phyloP scores from a whole-genome alignment of 768 basidiomycete genomes.

The Mycena venus region DNA sequence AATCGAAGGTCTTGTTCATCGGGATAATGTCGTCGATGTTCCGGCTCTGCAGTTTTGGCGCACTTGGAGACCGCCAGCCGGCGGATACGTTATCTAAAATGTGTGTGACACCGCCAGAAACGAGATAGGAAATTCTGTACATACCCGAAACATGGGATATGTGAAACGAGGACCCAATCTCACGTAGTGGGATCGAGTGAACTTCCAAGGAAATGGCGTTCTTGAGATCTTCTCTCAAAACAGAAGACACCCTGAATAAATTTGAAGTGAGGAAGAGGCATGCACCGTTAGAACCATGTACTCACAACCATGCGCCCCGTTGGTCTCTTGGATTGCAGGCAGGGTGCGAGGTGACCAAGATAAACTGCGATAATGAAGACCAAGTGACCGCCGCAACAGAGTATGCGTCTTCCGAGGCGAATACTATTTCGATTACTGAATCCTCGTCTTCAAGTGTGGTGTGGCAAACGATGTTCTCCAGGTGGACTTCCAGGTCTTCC shows the following conservation, averaged over 20 bases:
- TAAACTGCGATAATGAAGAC: constrained; percentile 12
- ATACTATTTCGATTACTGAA: background rate
- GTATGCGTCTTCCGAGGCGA: constrained; percentile 16
- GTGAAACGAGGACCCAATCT: constrained; percentile 7
- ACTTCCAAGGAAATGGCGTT: background rate
- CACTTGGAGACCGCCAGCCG: background rate
- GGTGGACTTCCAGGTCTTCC: constrained; percentile 14
- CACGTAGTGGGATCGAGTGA: background rate
- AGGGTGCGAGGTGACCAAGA: constrained; percentile 15
- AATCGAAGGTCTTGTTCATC: background rate
- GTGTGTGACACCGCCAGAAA: background rate
- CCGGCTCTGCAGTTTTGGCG: background rate
- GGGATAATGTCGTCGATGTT: constrained; percentile 1
- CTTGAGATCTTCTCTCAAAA: background rate
- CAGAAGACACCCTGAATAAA: constrained; percentile 2
- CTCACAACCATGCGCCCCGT: constrained; percentile 26
- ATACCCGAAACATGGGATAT: constrained; percentile 15
- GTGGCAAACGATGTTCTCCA: constrained; percentile 6
- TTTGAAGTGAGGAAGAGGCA: background rate
- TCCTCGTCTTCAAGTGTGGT: background rate
- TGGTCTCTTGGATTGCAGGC: constrained; percentile 23
- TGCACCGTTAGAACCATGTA: background rate
- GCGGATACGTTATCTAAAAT: background rate
- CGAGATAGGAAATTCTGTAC: background rate
- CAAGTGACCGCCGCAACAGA: constrained; percentile 5